Conservation (phyloP, 768 basidiomycete species). For the Mycena venus region DNA sequence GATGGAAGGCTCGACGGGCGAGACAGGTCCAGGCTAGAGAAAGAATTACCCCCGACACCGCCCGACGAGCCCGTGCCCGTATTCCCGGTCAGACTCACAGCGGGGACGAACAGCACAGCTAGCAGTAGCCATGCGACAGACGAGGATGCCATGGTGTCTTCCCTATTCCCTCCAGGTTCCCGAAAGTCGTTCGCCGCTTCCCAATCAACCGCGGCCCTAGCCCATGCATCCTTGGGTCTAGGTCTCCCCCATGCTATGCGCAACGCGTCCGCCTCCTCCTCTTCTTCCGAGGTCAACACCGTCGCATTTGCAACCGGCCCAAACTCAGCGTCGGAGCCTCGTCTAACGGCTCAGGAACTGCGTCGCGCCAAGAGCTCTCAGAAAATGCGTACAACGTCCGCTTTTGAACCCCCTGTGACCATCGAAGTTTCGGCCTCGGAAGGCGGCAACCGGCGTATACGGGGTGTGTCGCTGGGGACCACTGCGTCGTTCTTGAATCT, state of each 20-base stretch:
- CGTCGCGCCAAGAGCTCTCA: conserved; percentile 70
- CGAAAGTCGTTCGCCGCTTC: conserved; percentile 32
- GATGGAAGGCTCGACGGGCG: conserved; percentile 39
- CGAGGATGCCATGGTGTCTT: conserved; percentile 25
- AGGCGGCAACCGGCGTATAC: conserved; percentile 48
- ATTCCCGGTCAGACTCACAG: conserved; percentile 19
- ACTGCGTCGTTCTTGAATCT: conserved; percentile 52
- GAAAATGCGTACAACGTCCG: conserved; percentile 47
- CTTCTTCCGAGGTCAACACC: conserved; percentile 62
- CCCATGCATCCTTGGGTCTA: conserved; percentile 70
- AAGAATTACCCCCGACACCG: conserved; percentile 67
- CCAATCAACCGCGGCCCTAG: conserved; percentile 57
- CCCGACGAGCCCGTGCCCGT: conserved; percentile 38
- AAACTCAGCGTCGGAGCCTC: conserved; percentile 25
- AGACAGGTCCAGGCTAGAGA: conserved; percentile 50
- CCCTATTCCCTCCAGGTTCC: conserved; percentile 23
- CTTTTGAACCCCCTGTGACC: conserved; percentile 32
- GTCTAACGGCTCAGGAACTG: conserved; percentile 42
- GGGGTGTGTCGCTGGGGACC: conserved; percentile 72
- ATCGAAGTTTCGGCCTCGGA: conserved; percentile 29
- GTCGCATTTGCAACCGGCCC: conserved; percentile 55
- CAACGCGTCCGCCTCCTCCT: conserved; percentile 53
- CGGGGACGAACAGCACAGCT: not conserved
- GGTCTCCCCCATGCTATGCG: conserved; percentile 70
- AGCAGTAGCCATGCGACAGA: conserved; percentile 7